Base-by-base conservation (phyloP, 306 rosid genomes). In the Gillenia trifoliata region DNA sequence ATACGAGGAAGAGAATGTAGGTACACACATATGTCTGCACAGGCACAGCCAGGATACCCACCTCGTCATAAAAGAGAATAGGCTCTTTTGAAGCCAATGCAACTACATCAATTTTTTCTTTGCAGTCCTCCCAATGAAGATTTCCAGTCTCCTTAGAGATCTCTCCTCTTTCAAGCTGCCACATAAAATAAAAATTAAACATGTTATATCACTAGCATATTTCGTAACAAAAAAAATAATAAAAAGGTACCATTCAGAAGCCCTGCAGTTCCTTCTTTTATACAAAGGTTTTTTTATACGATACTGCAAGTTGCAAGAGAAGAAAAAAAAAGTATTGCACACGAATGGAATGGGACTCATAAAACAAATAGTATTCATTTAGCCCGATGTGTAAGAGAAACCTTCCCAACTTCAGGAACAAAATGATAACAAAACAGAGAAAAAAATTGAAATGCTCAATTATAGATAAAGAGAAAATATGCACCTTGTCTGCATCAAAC, bases 41-140 rank as follows among this genome's bases (percentile, higher is more conserved):
- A 45, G 26, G 33, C 43, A 31, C 40, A 33, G 15, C 45, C 25
- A 75, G 66, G 64, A 62, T 73, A 66, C 71, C 73, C 70, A 91
- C 98, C 95, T 94, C 99, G 30, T 94, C 99, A 79, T 88, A 94
- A 82, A 94, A 94, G 68, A 94, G 95, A 77, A 94, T 94, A 76
- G 99, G 96, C 85, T 94, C 99, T 78, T 92, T 90, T 17, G 89
- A 85, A n/a, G 97, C 80, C 79, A 94, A 77, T 49, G 97, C 88
- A 82, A 79, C 84, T 45, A 94, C 68, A 80, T 94, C 95, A 77
- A 94, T 86, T 82, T 90, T 75, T 83, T 94, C 94, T 66, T 86
- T 49, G 82, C 96, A 83, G 75, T 91, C 95, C 81, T 91, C 92
- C 97, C 99, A 94, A 19, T 57, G 83, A 72, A 91, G 82, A 81